phyloP scores from a whole-genome alignment of 2,329 filamentous ascomycete species.

The Penicillium sumatraense region DNA sequence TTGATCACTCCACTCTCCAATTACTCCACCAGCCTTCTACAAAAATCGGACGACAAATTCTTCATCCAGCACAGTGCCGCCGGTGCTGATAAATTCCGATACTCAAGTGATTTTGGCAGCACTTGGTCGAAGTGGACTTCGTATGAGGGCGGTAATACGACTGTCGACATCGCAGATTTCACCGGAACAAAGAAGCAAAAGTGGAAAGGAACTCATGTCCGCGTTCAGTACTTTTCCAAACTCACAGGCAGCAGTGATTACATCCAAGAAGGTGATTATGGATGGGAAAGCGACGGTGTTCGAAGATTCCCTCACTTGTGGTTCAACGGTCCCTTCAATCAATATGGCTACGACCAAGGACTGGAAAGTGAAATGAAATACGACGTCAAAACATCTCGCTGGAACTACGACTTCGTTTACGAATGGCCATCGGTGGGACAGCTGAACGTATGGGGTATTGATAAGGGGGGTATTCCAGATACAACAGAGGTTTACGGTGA shows the following conservation, averaged over 20 bases:
- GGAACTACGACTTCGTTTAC: conserved; percentile 64
- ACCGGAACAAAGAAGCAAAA: conserved; percentile 59
- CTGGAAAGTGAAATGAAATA: conserved; percentile 59
- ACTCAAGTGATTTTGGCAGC: conserved; percentile 65
- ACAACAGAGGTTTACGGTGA: conserved; percentile 64
- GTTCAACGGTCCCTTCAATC: conserved; percentile 66
- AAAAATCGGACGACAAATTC: conserved; percentile 47
- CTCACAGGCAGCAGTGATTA: conserved; percentile 64
- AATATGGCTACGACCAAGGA: conserved; percentile 68
- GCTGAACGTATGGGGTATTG: conserved; percentile 69
- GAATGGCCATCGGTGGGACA: conserved; percentile 68
- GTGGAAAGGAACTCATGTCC: conserved; percentile 66
- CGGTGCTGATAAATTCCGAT: conserved; percentile 66
- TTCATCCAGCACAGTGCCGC: conserved; percentile 63
- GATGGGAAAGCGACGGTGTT: conserved; percentile 40
- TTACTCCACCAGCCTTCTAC: conserved; percentile 60
- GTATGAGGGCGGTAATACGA: conserved; percentile 58
- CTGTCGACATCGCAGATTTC: conserved; percentile 57
- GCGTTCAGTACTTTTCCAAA: conserved; percentile 66
- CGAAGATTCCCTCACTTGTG: conserved; percentile 66
- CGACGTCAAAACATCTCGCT: conserved; percentile 51
- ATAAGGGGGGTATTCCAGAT: conserved; percentile 65
- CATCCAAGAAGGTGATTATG: conserved; percentile 62
- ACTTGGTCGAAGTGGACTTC: conserved; percentile 62
- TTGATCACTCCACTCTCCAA: conserved; percentile 64